Base-by-base conservation (phyloP, 1,284 basidiomycete genomes). In the Malassezia psittaci region DNA sequence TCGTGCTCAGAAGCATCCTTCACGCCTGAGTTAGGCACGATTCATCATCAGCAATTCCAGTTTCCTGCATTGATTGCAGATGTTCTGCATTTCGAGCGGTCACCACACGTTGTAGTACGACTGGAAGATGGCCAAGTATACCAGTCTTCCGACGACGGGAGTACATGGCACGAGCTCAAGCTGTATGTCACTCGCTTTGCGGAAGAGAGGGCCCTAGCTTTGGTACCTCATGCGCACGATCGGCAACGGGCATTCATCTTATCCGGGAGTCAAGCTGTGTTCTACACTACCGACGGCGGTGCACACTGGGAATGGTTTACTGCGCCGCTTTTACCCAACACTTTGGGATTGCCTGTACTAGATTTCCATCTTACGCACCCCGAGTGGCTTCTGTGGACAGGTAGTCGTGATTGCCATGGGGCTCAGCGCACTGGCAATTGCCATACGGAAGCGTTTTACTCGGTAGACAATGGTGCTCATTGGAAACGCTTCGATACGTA, bases 101-200 rank as follows among this genome's bases (percentile, higher is more conserved):
- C 72, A 5, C 72, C 88, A 80, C 90, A 89, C 1, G 83, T 96
- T 50, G 81, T 98, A 19, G 83, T 88, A 33, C 85, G 88, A 29
- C 79, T 94, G 3, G 74, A 75, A 1, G 88, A 96, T 67, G 78
- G 83, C 57, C 81, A 82, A 0, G 80, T 96, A 52, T 96, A 88
- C 87, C 89, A 94, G 77, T 94, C 90, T 0, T 82, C 82, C 68
- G 96, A 91, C 74, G 91, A 98, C 75, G 93, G 93, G 0, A 90
- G 88, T 75, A 85, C 84, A 0, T 98, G 91, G 91, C 80, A 80
- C 49, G 83, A 83, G 62, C 63, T 69, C 36, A 52, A 60, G 11
- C 51, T 60, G 40, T 29, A 40, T 4, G 55, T 64, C 39, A 37
- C 19, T 16, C 37, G n/a, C 8, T 41, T 35, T 21, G 19, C 18